Base-by-base conservation (phyloP, 768 basidiomycete species). In the Lentinula edodes region DNA sequence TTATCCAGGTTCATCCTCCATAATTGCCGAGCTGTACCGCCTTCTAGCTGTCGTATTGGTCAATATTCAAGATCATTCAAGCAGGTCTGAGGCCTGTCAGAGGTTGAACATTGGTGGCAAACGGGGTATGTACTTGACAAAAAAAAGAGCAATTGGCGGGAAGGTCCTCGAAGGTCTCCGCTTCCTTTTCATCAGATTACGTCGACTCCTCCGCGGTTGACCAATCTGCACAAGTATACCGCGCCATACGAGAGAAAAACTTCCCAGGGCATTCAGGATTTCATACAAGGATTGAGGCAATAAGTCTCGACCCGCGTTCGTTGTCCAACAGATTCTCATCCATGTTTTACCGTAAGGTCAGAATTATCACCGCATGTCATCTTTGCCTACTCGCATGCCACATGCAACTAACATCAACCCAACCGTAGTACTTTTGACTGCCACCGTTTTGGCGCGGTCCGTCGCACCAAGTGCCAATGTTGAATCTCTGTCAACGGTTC, bases 171-270 rank as follows among this genome's bases (percentile, higher is more conserved):
- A 48, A 48, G 46, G 46, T 48, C 20, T 48, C 20, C 46, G 46
- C 46, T 48, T 48, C 46, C 53, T 54, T 39, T 35, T 38, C 36
- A 54, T 54, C 53, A 54, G 13, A 54, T 54, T 54, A 54, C 53
- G 53, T 36, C 53, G 34, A 54, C 53, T 39, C 16, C 15, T 54
- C 53, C 53, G 34, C 20, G 51, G 13, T 34, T 32, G 45, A 13
- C 38, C 38, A 39, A 28, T 28, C 28, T 28, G 28, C 28, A 28
- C 28, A 28, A 28, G 28, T 28, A 28, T 28, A 28, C 28, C 28
- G 7, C 38, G 13, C 7, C 7, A 39, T 13, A 39, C 7, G 13
- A 39, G 13, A 6, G 9, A 39, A 39, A 39, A 39, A 39, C 38
- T 39, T 39, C 38, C 13, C 38, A 39, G 38, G 13, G 38, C 13